phyloP scores from a whole-genome alignment of 148 eudicot genomes.

The Arbutus unedo region DNA sequence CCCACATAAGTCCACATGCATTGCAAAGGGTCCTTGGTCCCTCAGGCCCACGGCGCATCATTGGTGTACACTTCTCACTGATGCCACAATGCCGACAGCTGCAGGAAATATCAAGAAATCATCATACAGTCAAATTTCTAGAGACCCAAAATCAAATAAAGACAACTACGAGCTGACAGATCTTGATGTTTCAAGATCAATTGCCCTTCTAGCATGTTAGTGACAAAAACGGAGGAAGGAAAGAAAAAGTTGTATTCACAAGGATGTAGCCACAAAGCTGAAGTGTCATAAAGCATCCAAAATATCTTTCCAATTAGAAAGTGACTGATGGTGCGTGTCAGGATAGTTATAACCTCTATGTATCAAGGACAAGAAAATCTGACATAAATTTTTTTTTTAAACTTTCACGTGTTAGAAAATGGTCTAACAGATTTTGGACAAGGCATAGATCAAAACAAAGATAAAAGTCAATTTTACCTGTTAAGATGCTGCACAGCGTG shows the following conservation, averaged over 20 bases:
- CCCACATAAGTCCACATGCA: constrained; percentile 93
- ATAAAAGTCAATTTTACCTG: background rate
- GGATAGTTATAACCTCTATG: background rate
- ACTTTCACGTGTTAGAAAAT: background rate
- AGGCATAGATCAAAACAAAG: background rate
- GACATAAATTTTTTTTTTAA: background rate
- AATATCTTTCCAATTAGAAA: constrained; percentile 4
- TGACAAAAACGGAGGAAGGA: constrained; percentile 3
- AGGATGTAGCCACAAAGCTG: background rate
- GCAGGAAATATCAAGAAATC: constrained; percentile 7
- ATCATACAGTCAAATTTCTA: background rate
- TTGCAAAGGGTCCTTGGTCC: constrained; percentile 87
- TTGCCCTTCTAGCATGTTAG: background rate
- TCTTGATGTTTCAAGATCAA: background rate
- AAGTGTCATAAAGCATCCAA: background rate
- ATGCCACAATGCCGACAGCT: constrained; percentile 84
- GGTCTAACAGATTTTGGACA: background rate
- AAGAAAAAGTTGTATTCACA: background rate
- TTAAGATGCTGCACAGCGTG: background rate
- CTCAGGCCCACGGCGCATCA: constrained; percentile 88
- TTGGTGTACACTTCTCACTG: constrained; percentile 65
- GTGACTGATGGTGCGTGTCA: background rate
- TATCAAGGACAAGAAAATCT: background rate
- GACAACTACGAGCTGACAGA: background rate
- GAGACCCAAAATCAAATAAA: background rate